Base-by-base conservation (phyloP, 2,329 filamentous ascomycete genomes). In the Sporothrix protearum region DNA sequence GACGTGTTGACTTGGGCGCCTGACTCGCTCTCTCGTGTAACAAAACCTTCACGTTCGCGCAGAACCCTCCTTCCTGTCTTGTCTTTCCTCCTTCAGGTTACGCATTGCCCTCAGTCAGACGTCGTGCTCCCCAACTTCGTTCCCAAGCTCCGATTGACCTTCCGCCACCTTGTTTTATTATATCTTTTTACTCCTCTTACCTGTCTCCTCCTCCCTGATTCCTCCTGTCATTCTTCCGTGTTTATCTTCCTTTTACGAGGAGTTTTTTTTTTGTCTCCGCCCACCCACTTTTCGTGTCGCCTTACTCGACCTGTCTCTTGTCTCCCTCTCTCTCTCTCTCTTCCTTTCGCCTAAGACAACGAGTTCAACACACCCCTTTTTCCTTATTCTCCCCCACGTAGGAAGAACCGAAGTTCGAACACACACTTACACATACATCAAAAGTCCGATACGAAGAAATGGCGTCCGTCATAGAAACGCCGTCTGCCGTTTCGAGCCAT, bases 381-480 rank as follows among this genome's bases (percentile, higher is more conserved):
- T 53, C 39, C 42, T 39, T 19, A n/a, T n/a, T 67, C 10, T 22
- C 64, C 30, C 47, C 47, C 66, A 51, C 66, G 33, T 28, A 57
- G 47, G 33, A 55, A 55, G 36, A 45, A 33, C n/a, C 30, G 8
- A 10, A n/a, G n/a, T 6, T 16, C n/a, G 25, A n/a, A 61, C 25
- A 33, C n/a, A 49, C 22, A 49, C 22, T 8, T 2, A 66, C 39
- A 49, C 7, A 39, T 3, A 66, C 33, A 36, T 25, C 16, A 66
- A n/a, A 19, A 7, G 8, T 2, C 14, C 8, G 19, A 2, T 25
- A 49, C 61, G 33, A 67, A 57, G 30, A 53, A 16, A 84, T 84
- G 82, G 81, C 81, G 78, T 82, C 81, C 70, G 77, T 83, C 73
- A 78, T 84, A 53, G 68, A 70, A 22, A 57, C 66, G 3, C 53